Evolutionary conservation across 164 flowering plant genomes (phyloP).

Genomic region (Aristolochia fimbriata): DNA sequence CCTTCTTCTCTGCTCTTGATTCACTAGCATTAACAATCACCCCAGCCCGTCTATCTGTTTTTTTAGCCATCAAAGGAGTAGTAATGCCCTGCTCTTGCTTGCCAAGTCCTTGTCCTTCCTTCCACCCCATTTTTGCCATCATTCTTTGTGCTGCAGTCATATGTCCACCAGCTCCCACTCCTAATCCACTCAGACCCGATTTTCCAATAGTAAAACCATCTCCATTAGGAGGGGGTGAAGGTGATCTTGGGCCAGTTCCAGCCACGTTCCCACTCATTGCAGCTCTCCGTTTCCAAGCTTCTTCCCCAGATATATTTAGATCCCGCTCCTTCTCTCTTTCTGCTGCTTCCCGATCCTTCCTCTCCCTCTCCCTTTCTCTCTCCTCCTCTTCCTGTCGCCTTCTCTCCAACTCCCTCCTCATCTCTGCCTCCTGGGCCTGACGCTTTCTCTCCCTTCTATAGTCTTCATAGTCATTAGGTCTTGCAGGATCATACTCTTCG

Average conservation of each 20-base stretch:
- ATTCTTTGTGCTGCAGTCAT: slow-evolving; percentile 99
- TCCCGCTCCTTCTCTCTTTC: slow-evolving; percentile 43
- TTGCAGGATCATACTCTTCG: slow-evolving; percentile 93
- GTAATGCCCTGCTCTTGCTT: slow-evolving; percentile 98
- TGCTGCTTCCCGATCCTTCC: slow-evolving; percentile 25
- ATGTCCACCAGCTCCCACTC: slow-evolving; percentile 95
- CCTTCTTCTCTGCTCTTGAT: slow-evolving; percentile 64
- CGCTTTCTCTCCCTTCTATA: slow-evolving; percentile 70
- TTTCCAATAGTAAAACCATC: slow-evolving; percentile 88
- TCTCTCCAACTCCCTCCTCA: slow-evolving; percentile 48
- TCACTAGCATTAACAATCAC: slow-evolving; percentile 97
- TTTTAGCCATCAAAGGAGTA: slow-evolving; percentile 93
- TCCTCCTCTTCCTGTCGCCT: slow-evolving; percentile 50
- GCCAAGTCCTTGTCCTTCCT: slow-evolving; percentile 97
- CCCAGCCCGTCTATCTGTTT: slow-evolving; percentile 96
- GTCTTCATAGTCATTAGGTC: slow-evolving; percentile 92
- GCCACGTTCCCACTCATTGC: slow-evolving; percentile 58
- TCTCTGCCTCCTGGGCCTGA: slow-evolving; percentile 41
- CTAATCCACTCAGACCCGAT: slow-evolving; percentile 76
- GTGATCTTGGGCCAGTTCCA: slow-evolving; percentile 41
- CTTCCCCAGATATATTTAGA: slow-evolving; percentile 86
- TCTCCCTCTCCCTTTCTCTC: slow-evolving; percentile 47
- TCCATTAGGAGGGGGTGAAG: slow-evolving; percentile 44
- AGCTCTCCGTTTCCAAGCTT: slow-evolving; percentile 90
- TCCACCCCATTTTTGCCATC: slow-evolving; percentile 99